Percentiles rank a stretch among this genome's conserved stretches.
phyloP scores from a whole-genome alignment of 257 asterid genomes.

The Ligustrum vulgare region DNA sequence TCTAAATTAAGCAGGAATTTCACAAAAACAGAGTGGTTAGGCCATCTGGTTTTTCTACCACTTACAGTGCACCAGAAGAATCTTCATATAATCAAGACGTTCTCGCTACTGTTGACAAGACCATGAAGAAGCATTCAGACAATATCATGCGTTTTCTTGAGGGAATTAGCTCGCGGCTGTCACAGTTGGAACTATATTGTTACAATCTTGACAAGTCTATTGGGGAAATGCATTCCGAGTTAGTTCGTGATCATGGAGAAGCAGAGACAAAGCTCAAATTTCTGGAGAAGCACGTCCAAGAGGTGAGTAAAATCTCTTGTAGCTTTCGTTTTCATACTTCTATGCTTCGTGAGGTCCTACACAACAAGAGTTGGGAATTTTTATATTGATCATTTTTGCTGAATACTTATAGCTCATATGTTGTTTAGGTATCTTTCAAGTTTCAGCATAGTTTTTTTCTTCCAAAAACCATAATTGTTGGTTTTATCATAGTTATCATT shows the following conservation, averaged over 20 bases:
- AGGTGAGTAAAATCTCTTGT: conserved; percentile 44
- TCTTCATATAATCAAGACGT: conserved; percentile 71
- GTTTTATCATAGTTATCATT: not conserved
- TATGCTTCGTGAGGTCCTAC: not conserved
- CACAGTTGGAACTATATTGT: conserved; percentile 86
- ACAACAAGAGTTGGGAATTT: not conserved
- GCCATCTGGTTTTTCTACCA: conserved; percentile 58
- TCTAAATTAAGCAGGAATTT: conserved; percentile 59
- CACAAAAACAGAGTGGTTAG: conserved; percentile 77
- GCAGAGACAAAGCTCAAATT: conserved; percentile 76
- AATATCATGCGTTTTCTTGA: conserved; percentile 91
- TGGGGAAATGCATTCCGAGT: conserved; percentile 86
- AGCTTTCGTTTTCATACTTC: not conserved
- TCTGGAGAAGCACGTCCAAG: conserved; percentile 82
- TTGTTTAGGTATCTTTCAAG: not conserved
- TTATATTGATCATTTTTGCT: not conserved
- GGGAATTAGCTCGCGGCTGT: conserved; percentile 91
- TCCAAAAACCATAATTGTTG: not conserved
- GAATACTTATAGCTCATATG: not conserved
- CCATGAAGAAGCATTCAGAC: conserved; percentile 83
- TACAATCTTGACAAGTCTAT: conserved; percentile 90
- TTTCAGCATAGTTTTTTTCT: not conserved
- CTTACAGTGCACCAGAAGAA: conserved; percentile 77
- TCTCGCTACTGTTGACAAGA: conserved; percentile 59
- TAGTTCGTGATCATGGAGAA: conserved; percentile 74